Base-by-base conservation (phyloP, 257 asterid genomes). In the Capsicum chinense region DNA sequence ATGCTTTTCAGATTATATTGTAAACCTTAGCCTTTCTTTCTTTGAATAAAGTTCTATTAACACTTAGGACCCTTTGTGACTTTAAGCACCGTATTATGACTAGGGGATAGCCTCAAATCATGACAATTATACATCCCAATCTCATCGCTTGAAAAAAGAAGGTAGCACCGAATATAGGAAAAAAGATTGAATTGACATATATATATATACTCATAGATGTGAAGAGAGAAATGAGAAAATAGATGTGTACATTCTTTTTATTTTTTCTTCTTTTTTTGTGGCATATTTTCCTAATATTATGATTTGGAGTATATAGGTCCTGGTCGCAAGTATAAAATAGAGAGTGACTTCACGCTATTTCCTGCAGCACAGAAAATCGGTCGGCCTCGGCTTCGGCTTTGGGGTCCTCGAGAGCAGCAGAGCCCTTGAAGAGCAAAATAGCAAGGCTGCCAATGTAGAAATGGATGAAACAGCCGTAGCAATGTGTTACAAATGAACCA, bases 401-500 rank as follows among this genome's bases (percentile, higher is more conserved):
- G 0, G 83, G 13, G 15, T 80, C 39, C 70, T 44, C 50, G 0
- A 5, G 48, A 16, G 60, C 26, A 44, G 90, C 76, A 2, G 96
- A 93, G 47, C 98, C 98, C 74, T 85, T 89, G 84, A 95, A 94
- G 69, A 94, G 98, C 83, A 95, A 88, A 88, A 95, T 89, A 0
- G 95, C 90, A 56, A 94, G 95, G 87, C 88, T 95, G 15, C 97
- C 97, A 1, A 95, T 59, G 60, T 89, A 83, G 14, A 95, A 95
- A 87, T 93, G 89, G 88, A 94, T 94, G 87, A 95, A 95, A 83
- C 95, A 93, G 1, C 99, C 98, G 48, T 7, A 88, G 88, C 97
- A 94, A 74, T 95, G 99, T 3, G 95, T 95, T 85, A 95, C 97
- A 87, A 95, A 95, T 35, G 99, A 95, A 59, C 98, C 98, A 84